Base-by-base conservation (phyloP, 2,329 filamentous ascomycete genomes). In the Pseudogymnoascus sp. region DNA sequence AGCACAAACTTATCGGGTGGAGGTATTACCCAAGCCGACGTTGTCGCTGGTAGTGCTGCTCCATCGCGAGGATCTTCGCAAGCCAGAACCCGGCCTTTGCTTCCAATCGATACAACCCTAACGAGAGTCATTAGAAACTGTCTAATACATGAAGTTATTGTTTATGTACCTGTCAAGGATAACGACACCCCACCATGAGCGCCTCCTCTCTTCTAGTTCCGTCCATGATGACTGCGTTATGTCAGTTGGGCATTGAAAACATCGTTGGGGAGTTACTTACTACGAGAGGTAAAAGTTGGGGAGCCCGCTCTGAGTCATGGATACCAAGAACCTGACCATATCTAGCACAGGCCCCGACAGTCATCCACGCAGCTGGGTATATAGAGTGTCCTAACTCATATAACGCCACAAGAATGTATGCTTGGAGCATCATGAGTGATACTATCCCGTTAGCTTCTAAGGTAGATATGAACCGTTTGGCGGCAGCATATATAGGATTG, bases 331-430 rank as follows among this genome's bases (percentile, higher is more conserved):
- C 71, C 41, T 77, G 75, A 7, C 74, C 73, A 64, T 80, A 78
- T 60, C 78, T 69, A 18, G 75, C 71, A 66, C 76, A 78, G 66
- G 71, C 70, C 2, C 75, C 78, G 5, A 78, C 71, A 1, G 76
- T 76, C 68, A 80, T 76, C 72, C 76, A 81, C 12, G 77, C 77
- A 9, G 77, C 75, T 3, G 79, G 79, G 63, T 80, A 80, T 54
- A 81, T 76, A 3, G 72, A 74, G 63, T 81, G 78, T 1, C 76
- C 75, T 61, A 76, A 71, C 65, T 81, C 78, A 65, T 79, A 81
- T 2, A 79, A 67, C 6, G 77, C 72, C 20, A 81, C 69, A 12
- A 81, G 71, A 1, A 80, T 63, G 62, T 75, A 71, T 3, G 76
- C 75, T 66, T 81, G 79, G 6, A 81, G 70, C 38, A 76, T 68